Conservation (phyloP, 257 asterid species). For the Gentiana macrophylla region DNA sequence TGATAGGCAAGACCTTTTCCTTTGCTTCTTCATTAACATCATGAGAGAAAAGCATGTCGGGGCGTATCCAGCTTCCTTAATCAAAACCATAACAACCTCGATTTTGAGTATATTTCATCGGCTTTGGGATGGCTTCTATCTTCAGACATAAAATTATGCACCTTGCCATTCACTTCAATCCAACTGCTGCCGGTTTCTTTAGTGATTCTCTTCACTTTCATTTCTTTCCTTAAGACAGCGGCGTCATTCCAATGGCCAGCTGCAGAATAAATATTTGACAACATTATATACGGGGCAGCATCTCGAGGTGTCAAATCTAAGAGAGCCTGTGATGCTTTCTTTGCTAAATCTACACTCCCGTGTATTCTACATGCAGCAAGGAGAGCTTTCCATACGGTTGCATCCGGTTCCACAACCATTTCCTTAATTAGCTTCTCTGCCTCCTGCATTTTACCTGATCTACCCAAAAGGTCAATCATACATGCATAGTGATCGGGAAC, state of each 20-base stretch:
- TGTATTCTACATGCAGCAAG: conserved; percentile 68
- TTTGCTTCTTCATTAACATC: conserved; percentile 64
- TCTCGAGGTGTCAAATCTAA: conserved; percentile 57
- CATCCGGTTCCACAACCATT: conserved; percentile 47
- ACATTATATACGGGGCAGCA: conserved; percentile 56
- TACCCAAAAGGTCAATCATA: conserved; percentile 76
- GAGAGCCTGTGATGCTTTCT: conserved; percentile 49
- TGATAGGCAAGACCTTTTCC: conserved; percentile 48
- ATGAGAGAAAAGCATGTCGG: conserved; percentile 60
- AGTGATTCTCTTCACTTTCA: conserved; percentile 42
- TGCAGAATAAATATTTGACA: conserved; percentile 62
- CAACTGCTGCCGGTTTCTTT: conserved; percentile 77
- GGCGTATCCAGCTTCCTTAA: conserved; percentile 55
- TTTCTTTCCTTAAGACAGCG: conserved; percentile 41
- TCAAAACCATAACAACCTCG: conserved; percentile 30
- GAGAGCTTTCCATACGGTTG: conserved; percentile 71
- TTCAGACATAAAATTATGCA: conserved; percentile 44
- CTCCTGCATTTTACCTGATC: conserved; percentile 61
- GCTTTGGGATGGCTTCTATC: conserved; percentile 45
- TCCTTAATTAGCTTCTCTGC: conserved; percentile 44
- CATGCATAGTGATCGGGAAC: conserved; percentile 71
- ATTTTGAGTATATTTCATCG: conserved; percentile 37
- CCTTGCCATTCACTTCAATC: conserved; percentile 45
- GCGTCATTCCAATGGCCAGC: conserved; percentile 64
- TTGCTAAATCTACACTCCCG: conserved; percentile 46